Evolutionary conservation across 2,329 filamentous ascomycete species (phyloP).

Genomic region (Trichoderma sp.): DNA sequence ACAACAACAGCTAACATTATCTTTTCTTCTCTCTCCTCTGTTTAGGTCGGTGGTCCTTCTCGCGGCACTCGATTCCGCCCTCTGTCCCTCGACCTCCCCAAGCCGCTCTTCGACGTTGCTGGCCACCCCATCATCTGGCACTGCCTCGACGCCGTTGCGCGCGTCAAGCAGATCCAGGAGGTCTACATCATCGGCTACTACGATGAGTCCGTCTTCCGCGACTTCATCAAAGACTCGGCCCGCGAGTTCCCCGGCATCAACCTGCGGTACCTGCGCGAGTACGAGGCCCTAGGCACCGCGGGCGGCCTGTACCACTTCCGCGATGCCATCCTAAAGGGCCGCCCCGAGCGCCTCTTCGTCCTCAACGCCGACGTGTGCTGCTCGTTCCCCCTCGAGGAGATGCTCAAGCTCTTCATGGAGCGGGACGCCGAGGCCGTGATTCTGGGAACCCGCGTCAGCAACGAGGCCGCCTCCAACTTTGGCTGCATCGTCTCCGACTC

Average conservation of each 20-base stretch:
- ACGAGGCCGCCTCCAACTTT: slow-evolving; percentile 93
- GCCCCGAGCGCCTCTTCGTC: slow-evolving; percentile 93
- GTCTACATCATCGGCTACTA: slow-evolving; percentile 99
- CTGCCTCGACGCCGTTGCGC: slow-evolving; percentile 88
- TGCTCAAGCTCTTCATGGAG: slow-evolving; percentile 92
- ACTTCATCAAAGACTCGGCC: slow-evolving; percentile 92
- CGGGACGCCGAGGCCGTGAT: slow-evolving; percentile 97
- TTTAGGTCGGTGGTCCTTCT: slow-evolving; percentile 88
- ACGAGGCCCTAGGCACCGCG: slow-evolving; percentile 92
- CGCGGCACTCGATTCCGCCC: slow-evolving; percentile 95
- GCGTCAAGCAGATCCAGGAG: slow-evolving; percentile 81
- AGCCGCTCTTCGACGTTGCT: slow-evolving; percentile 98
- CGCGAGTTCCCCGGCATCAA: slow-evolving; percentile 79
- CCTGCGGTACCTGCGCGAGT: slow-evolving; percentile 96
- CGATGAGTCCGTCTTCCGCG: slow-evolving; percentile 93
- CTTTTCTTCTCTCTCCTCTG: not conserved
- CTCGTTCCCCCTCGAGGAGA: slow-evolving; percentile 93
- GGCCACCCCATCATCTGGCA: slow-evolving; percentile 99
- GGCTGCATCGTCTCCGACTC: slow-evolving; percentile 96
- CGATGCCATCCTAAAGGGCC: slow-evolving; percentile 95
- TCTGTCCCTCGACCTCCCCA: slow-evolving; percentile 91
- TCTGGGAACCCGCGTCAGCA: slow-evolving; percentile 84
- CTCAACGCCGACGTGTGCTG: slow-evolving; percentile 99
- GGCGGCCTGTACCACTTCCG: slow-evolving; percentile 99
- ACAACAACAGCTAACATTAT: not conserved